A percentile compares a stretch with the other conserved stretches of the same genome.
Conservation (phyloP, 1,284 basidiomycete species). For the Sporisorium exsertum region DNA sequence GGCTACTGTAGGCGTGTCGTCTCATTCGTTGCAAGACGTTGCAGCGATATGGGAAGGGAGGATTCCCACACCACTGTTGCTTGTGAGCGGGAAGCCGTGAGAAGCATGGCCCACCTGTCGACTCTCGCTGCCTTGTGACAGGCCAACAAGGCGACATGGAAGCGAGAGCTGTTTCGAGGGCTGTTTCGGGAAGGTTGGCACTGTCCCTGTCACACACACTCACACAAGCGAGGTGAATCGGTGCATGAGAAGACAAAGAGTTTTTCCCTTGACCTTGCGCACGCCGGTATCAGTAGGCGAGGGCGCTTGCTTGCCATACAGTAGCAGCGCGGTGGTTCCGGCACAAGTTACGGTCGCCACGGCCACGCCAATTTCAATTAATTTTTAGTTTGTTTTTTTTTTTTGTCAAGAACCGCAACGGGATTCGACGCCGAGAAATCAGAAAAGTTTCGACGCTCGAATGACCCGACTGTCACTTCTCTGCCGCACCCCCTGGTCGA, state of each 20-base stretch:
- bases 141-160: background rate
- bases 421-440: background rate
- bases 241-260: background rate
- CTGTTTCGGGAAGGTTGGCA: too few species aligned
- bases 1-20: background rate
- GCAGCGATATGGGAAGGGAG: background rate
- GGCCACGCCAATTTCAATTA: background rate
- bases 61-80: background rate
- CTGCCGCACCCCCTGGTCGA: too few species aligned
- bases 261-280: background rate
- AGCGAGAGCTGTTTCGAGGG: too few species aligned
- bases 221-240: background rate
- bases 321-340: conserved; percentile 1
- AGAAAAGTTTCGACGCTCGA: background rate
- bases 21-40: conserved; percentile 2
- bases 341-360: background rate
- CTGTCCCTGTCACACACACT: too few species aligned
- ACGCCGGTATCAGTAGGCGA: background rate
- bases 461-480: background rate
- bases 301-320: too few species aligned
- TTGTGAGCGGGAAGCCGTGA: background rate
- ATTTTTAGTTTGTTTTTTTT: background rate
- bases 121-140: background rate
- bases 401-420: background rate
- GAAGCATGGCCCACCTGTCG: too few species aligned